phyloP scores from a whole-genome alignment of 768 basidiomycete genomes.

The Lactifluus pinguis region DNA sequence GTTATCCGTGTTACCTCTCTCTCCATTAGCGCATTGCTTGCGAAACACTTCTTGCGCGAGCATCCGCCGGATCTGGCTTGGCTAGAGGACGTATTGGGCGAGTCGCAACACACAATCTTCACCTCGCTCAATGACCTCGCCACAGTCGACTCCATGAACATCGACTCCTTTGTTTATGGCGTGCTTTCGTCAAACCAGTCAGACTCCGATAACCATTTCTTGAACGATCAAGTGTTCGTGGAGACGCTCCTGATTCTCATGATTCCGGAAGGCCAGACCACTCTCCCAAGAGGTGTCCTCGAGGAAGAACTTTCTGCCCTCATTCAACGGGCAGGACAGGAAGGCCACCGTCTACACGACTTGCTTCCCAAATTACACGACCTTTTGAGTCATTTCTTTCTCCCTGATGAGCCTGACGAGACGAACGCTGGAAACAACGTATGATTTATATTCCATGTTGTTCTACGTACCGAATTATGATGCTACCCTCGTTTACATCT shows the following conservation, averaged over 20 bases:
- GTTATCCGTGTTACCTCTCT: not conserved
- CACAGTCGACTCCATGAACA: not conserved
- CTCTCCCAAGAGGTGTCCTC: not conserved
- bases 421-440: too few species aligned
- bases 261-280: not conserved
- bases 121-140: too few species aligned
- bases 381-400: not conserved
- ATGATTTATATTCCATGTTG: too few species aligned
- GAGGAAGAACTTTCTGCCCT: not conserved
- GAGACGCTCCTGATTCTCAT: conserved; percentile 4
- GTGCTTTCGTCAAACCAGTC: not conserved
- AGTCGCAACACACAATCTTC: too few species aligned
- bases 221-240: not conserved
- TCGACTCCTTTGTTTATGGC: not conserved
- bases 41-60: conserved; percentile 1
- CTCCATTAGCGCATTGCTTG: conserved; percentile 6
- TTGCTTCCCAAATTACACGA: not conserved
- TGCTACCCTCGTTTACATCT: too few species aligned
- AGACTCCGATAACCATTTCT: not conserved
- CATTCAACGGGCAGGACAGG: not conserved
- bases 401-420: not conserved
- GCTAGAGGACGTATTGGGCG: not conserved
- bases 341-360: not conserved
- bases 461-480: too few species aligned
- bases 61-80: conserved; percentile 2